Evolutionary conservation across 495 filamentous ascomycete species (phyloP).

Genomic region (Aspergillus hancockii): DNA sequence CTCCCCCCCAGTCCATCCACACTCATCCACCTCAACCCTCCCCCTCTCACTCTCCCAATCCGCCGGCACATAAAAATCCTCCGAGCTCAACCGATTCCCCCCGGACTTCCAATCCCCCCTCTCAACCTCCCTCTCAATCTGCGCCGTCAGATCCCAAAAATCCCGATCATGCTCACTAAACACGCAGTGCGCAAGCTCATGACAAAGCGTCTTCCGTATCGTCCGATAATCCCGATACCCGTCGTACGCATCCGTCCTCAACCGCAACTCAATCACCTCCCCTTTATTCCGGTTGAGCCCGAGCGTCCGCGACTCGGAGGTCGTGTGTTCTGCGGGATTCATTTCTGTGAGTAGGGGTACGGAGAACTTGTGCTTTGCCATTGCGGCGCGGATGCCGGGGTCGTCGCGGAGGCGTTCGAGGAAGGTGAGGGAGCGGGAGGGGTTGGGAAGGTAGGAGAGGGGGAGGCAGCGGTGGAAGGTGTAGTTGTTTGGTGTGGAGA

Average conservation of each 20-base stretch:
- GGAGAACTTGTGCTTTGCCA: conserved; percentile 80
- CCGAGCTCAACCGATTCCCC: conserved; percentile 61
- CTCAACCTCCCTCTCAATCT: conserved; percentile 87
- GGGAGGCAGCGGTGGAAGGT: conserved; percentile 80
- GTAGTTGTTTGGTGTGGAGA: conserved; percentile 58
- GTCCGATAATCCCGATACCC: conserved; percentile 90
- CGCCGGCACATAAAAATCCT: conserved; percentile 70
- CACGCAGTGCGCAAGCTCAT: conserved; percentile 94
- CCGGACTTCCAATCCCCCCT: conserved; percentile 70
- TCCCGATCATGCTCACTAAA: conserved; percentile 76
- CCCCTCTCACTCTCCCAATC: conserved; percentile 52
- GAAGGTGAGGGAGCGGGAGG: conserved; percentile 65
- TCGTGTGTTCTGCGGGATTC: conserved; percentile 84
- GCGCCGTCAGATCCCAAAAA: conserved; percentile 84
- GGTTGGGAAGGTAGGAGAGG: conserved; percentile 75
- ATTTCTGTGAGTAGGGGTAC: conserved; percentile 94
- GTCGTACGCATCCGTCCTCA: conserved; percentile 91
- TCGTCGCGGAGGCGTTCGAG: conserved; percentile 77
- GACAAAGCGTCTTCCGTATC: conserved; percentile 88
- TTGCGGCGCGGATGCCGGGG: conserved; percentile 79
- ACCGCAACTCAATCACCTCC: conserved; percentile 85
- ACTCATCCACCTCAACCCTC: conserved; percentile 68
- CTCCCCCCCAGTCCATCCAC: conserved; percentile 85
- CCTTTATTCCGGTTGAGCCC: conserved; percentile 87
- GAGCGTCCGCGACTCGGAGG: conserved; percentile 74